Base-by-base conservation (phyloP, 352 stramenopile genomes). In the Phytophthora foliorum region DNA sequence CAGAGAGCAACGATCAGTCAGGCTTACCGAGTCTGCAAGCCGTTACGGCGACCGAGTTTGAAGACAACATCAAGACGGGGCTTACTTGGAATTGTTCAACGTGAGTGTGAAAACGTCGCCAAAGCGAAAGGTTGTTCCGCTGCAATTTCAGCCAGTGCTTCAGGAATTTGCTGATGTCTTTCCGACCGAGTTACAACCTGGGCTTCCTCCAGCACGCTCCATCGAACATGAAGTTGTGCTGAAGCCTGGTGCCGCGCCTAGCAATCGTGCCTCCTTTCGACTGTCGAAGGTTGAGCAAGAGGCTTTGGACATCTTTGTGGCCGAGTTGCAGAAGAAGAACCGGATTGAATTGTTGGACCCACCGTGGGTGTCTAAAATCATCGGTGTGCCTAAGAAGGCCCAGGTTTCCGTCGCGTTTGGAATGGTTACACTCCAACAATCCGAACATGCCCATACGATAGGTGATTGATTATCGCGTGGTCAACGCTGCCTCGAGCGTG, bases 271-370 rank as follows among this genome's bases (percentile, higher is more conserved):
- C 4, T 6, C 29, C 5, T 48, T 54, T n/a, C 46, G 27, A 2
- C 27, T 54, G 1, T 54, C 46, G 21, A 54, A 54, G 46, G 27
- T 41, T 7, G 46, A 39, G 27, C 27, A 54, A 14, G 25, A 54
- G 41, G 27, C 46, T 22, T n/a, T 54, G 13, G 46, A 54, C 4
- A 34, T 54, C 10, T 39, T 54, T 19, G 46, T 41, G 13, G 25
- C 46, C 31, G 46, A 54, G 13, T 27, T 54, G 8, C 46, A 41
- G 24, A 54, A 27, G 25, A 54, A 54, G 46, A 39, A 54, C 14
- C 41, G 46, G 46, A 39, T 54, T 16, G 21, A 54, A 6, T 25
- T 54, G 25, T 54, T 16, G 6, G 46, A 54, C n/a, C 25, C 46
- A n/a, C n/a, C n/a, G 6, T 48, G 41, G 41, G 41, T 48, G n/a